Evolutionary conservation across 768 basidiomycete species (phyloP), one percentile per base, ranked within the genome.

Genomic region (Psilocybe tampanensis): DNA sequence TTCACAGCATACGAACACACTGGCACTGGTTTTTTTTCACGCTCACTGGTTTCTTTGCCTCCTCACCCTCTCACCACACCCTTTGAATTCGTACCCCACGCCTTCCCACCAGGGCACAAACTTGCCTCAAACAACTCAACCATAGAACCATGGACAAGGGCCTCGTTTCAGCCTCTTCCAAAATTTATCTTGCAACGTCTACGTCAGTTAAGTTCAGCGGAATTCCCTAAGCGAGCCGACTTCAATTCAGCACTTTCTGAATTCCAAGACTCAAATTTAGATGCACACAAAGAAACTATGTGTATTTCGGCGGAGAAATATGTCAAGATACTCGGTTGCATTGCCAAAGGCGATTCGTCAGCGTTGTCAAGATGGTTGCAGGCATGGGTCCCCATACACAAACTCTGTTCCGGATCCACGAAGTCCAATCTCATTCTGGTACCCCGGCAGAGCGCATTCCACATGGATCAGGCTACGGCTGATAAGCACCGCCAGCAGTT

Each of bases 91-190:
- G 79, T 82, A 33, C 72, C 81, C 39, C 76, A 76, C 63, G 70
- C 72, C 19, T 76, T 74, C 54, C 62, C 70, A 22, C 58, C 74
- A 13, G 72, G 78, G 8, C 70, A 75, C 53, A 75, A 72, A 21
- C 65, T 73, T 60, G 63, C 74, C 18, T 62, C 75, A 33, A 74
- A 76, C 13, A 76, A 72, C 47, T 70, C 79, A 18, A 73, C 72
- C 47, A 66, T 85, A 52, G 81, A 86, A 60, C 82, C 84, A 3
- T 89, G 88, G 88, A 67, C 62, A 47, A 79, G 86, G 60, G 76
- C 80, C 2, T 70, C 78, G 9, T 89, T 88, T 64, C 76, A 81
- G 22, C 80, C 86, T 2, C 81, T 90, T 48, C 88, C 87, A 2
- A 75, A 82, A 47, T 67, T 72, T 60, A 75, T 90, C 56, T 64